Evolutionary conservation across 768 basidiomycete genomes (phyloP).

Genomic region (Fomitopsis pulvina): DNA sequence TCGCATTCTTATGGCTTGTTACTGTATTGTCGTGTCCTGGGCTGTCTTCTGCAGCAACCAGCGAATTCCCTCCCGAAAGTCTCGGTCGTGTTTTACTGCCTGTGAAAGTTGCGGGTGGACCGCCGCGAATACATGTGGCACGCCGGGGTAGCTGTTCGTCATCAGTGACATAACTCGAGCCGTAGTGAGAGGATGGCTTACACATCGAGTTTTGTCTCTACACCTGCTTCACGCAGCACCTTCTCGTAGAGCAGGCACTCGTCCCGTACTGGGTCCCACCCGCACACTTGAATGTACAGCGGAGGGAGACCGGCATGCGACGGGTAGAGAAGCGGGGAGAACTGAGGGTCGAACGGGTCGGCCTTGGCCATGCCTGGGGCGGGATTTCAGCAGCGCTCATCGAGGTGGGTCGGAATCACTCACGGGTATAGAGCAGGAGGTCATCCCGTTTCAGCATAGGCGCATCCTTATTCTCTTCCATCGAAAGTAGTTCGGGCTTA

Average conservation of each 20-base stretch:
- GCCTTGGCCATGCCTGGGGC: neutral
- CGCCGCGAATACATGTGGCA: conserved; percentile 17
- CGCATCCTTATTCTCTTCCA: conserved; percentile 16
- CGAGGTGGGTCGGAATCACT: neutral
- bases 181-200: conserved; percentile 1
- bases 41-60: conserved; percentile 16
- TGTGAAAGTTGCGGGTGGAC: conserved; percentile 8
- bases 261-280: conserved; percentile 22
- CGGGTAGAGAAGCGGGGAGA: conserved; percentile 17
- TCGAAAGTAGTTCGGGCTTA: conserved; percentile 15
- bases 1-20: too few species aligned
- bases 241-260: conserved; percentile 23
- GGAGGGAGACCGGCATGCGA: conserved; percentile 18
- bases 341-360: conserved; percentile 3
- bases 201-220: conserved; percentile 18
- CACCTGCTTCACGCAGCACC: conserved; percentile 17
- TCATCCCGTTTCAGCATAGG: conserved; percentile 6
- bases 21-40: too few species aligned
- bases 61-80: conserved; percentile 11
- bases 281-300: conserved; percentile 20
- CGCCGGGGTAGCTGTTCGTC: conserved; percentile 20
- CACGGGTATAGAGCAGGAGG: conserved; percentile 1
- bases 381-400: neutral
- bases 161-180: neutral
- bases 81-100: conserved; percentile 10